Base-by-base conservation (phyloP, 768 basidiomycete species). In the Astraeus odoratus region DNA sequence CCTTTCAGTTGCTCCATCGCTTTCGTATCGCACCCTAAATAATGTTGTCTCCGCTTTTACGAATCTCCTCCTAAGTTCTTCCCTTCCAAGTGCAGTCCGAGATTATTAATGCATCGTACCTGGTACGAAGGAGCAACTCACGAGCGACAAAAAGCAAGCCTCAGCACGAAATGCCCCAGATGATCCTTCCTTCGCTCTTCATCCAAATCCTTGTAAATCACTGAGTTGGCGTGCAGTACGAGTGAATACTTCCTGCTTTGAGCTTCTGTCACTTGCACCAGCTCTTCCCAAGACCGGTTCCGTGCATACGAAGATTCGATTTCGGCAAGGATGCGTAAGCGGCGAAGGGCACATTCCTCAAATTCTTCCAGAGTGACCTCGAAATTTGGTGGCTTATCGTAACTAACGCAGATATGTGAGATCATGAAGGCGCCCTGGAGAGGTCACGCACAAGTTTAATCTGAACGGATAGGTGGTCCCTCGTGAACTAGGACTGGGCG, bases 281-380 rank as follows among this genome's bases (percentile, higher is more conserved):
- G 70, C 48, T 94, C 93, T 4, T 86, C 82, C 72, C 75, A 83
- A n/a, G 83, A 62, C 33, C 88, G 70, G 58, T 92, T 91, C 26
- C 92, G 84, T 8, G 83, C 86, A 49, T 80, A 78, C 4, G 86
- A 91, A 1, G 93, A 83, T 58, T 95, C 92, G 44, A 96, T 94
- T 60, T 94, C 91, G 13, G 87, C 85, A 15, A 96, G 76, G 15
- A 96, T 74, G 22, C 90, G 80, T 25, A 99, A 74, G 29, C 96
- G 72, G 53, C 95, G 81, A 18, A 99, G 72, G 1, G 96, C 96
- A 59, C 76, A 88, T 3, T 75, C 82, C 61, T 99, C 96, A 54
- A 99, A 99, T 51, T 97, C 88, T 61, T 98, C 96, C 15, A 98
- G 71, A 1, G 92, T 92, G 16, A 98, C 83, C 56, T 98, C 92